Base-by-base conservation (phyloP, 805 yeast species). In the Pichia scutulata region DNA sequence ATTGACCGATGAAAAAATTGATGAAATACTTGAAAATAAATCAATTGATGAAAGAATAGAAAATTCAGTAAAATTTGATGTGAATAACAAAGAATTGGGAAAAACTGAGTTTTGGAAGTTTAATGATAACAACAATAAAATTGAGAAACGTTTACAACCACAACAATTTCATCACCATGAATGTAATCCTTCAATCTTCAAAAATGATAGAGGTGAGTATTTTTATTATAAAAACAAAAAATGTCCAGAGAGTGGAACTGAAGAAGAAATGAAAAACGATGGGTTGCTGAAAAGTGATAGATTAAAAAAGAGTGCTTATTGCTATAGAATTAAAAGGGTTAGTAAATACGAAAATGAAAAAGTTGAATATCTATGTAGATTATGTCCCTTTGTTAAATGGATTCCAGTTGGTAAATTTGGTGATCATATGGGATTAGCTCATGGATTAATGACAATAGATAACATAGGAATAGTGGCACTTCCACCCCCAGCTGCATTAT, bases 361-460 rank as follows among this genome's bases (percentile, higher is more conserved):
- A 14, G 30, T 45, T 2, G 48, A 51, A 7, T 51, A 46, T 12
- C 41, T 57, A 10, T 61, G 65, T 43, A 40, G 63, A 26, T 45
- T 60, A 53, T 61, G 65, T 24, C 52, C 55, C 2, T 56, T 55
- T 41, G 50, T 52, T 25, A 48, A 49, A 40, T 61, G 64, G 65
- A 49, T 61, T 21, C 46, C 48, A 5, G 13, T 25, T 7, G 16
- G 28, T 1, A 23, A 30, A n/a, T 56, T 55, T 18, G 14, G 26
- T 2, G 51, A 57, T 21, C 66, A 62, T 46, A 49, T 62, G 54
- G 41, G 54, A 7, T n/a, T 54, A 22, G 60, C 63, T 1, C 66
- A 62, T 44, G 66, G 66, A 4, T 48, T 62, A 6, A 46, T 61
- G 2, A 26, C 25, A 2, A 16, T 46, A 9, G 41, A 46, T 1